A percentile compares a stretch with the other conserved stretches of the same genome.
Conservation (phyloP, 768 basidiomycete genomes). For the Tricholoma bakamatsutake region DNA sequence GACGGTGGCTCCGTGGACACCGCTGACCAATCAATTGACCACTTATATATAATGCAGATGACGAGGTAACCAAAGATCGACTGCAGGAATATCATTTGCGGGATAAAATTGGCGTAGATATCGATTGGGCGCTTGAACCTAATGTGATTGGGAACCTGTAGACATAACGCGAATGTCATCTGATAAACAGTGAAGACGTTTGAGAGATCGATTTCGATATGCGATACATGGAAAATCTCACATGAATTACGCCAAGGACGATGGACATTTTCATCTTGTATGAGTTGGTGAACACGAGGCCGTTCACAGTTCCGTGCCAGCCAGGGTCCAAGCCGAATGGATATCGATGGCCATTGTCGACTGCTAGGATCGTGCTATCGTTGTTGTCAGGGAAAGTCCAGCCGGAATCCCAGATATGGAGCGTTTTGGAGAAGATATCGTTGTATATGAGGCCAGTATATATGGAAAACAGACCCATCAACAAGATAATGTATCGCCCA, state of each 20-base stretch:
- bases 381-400: conserved; percentile 69
- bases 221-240: conserved; percentile 32
- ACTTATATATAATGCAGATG: conserved; percentile 94
- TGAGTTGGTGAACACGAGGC: conserved; percentile 91
- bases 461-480: conserved; percentile 97
- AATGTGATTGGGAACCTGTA: conserved; percentile 94
- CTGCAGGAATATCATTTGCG: conserved; percentile 95
- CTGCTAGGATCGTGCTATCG: conserved; percentile 38
- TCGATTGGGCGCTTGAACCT: conserved; percentile 85
- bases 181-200: conserved; percentile 25
- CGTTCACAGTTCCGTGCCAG: conserved; percentile 93
- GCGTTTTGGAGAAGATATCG: conserved; percentile 93
- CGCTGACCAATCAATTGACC: conserved; percentile 87
- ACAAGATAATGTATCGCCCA: conserved; percentile 95
- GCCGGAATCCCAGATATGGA: conserved; percentile 83
- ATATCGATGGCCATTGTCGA: conserved; percentile 68
- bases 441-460: conserved; percentile 99
- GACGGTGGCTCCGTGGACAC: conserved; percentile 73
- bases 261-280: conserved; percentile 99
- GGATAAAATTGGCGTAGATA: conserved; percentile 93
- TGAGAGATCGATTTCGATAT: conserved; percentile 1
- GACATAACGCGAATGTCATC: conserved; percentile 98
- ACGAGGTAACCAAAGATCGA: conserved; percentile 97
- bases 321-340: conserved; percentile 91
- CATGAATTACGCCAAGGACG: conserved; percentile 92